Evolutionary conservation across 768 basidiomycete species (phyloP).

Genomic region (Dioszegia crocea): DNA sequence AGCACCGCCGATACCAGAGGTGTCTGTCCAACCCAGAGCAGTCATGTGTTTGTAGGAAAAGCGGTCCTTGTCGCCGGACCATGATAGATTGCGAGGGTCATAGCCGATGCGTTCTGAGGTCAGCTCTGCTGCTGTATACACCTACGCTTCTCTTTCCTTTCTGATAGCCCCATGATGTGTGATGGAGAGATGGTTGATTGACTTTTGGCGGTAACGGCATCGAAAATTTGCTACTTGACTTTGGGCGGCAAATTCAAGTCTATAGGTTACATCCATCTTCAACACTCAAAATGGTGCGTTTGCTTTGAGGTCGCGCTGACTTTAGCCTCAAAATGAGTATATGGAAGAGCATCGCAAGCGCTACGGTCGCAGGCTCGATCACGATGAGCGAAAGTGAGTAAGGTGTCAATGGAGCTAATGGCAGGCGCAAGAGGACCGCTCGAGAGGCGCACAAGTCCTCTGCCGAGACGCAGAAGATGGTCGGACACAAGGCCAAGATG

Average conservation of each 20-base stretch:
- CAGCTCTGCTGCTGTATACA: background rate
- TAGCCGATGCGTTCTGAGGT: slow-evolving; percentile 43
- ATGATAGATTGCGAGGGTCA: slow-evolving; percentile 50
- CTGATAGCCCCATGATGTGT: slow-evolving; percentile 44
- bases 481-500: slow-evolving; percentile 96
- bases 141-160: slow-evolving; percentile 44
- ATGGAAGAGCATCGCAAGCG: slow-evolving; percentile 98
- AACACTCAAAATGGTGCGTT: slow-evolving; percentile 26
- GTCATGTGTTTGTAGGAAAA: slow-evolving; percentile 50
- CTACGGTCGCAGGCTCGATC: slow-evolving; percentile 90
- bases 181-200: background rate
- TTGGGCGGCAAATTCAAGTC: background rate
- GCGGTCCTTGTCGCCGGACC: slow-evolving; percentile 47
- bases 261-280: background rate
- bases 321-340: slow-evolving; percentile 72
- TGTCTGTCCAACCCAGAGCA: slow-evolving; percentile 45
- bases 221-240: slow-evolving; percentile 14
- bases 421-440: slow-evolving; percentile 52
- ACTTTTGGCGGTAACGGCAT: slow-evolving; percentile 12
- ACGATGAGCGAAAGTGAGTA: slow-evolving; percentile 87
- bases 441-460: slow-evolving; percentile 59
- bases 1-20: slow-evolving; percentile 41
- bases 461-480: slow-evolving; percentile 81
- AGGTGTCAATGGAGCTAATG: background rate
- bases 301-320: background rate